Evolutionary conservation across 2,329 filamentous ascomycete species (phyloP).

Genomic region (Lecanicillium sp.): DNA sequence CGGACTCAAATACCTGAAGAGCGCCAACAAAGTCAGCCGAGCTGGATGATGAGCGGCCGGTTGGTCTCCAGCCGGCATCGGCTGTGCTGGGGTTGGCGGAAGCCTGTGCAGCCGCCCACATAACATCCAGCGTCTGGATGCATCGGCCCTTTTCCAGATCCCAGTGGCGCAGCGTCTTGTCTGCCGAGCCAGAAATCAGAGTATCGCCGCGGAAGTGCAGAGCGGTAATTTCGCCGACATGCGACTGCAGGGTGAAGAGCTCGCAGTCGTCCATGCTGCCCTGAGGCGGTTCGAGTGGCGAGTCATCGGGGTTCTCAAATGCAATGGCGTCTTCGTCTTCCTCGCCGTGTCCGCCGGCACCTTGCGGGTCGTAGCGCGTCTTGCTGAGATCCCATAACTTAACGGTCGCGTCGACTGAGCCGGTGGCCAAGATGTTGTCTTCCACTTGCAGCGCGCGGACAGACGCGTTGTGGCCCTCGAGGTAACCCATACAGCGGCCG

Average conservation of each 20-base stretch:
- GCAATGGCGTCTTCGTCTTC: slow-evolving; percentile 63
- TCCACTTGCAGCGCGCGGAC: slow-evolving; percentile 89
- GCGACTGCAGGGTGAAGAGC: slow-evolving; percentile 80
- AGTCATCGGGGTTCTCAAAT: slow-evolving; percentile 65
- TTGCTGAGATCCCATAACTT: slow-evolving; percentile 90
- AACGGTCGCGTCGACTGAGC: slow-evolving; percentile 91
- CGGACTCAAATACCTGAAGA: slow-evolving; percentile 91
- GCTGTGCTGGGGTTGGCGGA: slow-evolving; percentile 60
- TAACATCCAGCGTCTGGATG: slow-evolving; percentile 92
- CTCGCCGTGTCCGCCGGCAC: slow-evolving; percentile 52
- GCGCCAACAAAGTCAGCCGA: slow-evolving; percentile 90
- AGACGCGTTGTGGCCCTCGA: slow-evolving; percentile 93
- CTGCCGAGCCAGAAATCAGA: slow-evolving; percentile 88
- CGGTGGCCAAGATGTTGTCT: slow-evolving; percentile 91
- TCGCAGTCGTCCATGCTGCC: slow-evolving; percentile 86
- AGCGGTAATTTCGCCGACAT: slow-evolving; percentile 91
- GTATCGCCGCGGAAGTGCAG: slow-evolving; percentile 85
- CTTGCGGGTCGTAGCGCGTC: slow-evolving; percentile 72
- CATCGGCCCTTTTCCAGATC: slow-evolving; percentile 95
- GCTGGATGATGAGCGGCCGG: slow-evolving; percentile 54
- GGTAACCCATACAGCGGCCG: slow-evolving; percentile 80
- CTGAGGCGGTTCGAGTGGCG: slow-evolving; percentile 61
- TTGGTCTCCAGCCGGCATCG: slow-evolving; percentile 66
- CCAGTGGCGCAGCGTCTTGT: slow-evolving; percentile 97
- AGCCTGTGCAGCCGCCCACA: slow-evolving; percentile 94